Evolutionary conservation across 805 yeast genomes (phyloP), one percentile per base, ranked within the genome.

Genomic region (Wickerhamomyces chambardii): DNA sequence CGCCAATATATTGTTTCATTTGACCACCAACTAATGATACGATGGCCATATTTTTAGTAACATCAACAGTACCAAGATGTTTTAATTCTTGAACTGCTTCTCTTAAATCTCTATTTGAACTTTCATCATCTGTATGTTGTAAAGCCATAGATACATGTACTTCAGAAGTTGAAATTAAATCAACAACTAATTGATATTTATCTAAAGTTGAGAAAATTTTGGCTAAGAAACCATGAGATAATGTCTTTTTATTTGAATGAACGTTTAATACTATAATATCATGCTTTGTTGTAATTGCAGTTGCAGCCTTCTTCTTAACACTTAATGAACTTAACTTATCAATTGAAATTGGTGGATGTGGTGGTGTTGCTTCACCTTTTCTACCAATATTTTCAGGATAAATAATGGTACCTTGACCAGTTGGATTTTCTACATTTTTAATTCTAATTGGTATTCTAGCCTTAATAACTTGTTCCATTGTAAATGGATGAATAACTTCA

Each of bases 141-240:
- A 92, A 67, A 4, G 98, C 98, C 97, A 92, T 90, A 15, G 97
- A 90, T 19, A 92, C 95, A 54, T 92, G 97, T 11, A 92, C 98
- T 59, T 92, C 97, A 1, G 97, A 86, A 4, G 98, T 92, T 32
- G 96, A 86, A 50, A 92, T 90, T 53, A 92, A 75, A 61, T 92
- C 98, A 30, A 92, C 97, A 33, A 90, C 97, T 34, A 90, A 63
- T 56, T 75, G 78, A 61, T 75, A 83, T 45, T 71, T 77, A 62
- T 92, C 97, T 52, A 92, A 67, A 18, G 86, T 82, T 35, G 85
- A 74, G 56, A 92, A 92, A 36, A 92, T 84, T 44, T 76, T 78
- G 12, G 97, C 97, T 51, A 92, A 66, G 63, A 92, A 92, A 5
- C 97, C 98, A 56, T 92, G 97, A 6, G 95, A 82, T 40, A 86